Evolutionary conservation across 2,329 filamentous ascomycete genomes (phyloP).

Genomic region (Fusarium miscanthi): DNA sequence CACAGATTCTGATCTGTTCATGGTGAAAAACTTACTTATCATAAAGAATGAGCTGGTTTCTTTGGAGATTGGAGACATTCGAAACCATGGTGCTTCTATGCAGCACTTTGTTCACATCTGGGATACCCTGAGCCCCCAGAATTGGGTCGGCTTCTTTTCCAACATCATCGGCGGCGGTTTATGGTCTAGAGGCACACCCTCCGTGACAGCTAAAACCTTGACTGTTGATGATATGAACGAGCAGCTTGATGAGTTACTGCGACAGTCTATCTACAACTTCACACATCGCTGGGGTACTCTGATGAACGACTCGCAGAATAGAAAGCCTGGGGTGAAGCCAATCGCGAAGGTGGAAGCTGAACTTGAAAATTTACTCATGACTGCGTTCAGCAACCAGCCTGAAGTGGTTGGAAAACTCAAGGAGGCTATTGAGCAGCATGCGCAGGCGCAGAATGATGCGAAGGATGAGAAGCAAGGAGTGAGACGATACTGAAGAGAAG

Average conservation of each 20-base stretch:
- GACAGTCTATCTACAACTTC: constrained; percentile 72
- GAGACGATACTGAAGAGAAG: constrained; percentile 44
- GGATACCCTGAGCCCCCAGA: constrained; percentile 69
- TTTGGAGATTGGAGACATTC: constrained; percentile 85
- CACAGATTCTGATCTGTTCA: constrained; percentile 86
- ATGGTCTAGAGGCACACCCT: constrained; percentile 55
- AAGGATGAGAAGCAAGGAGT: constrained; percentile 51
- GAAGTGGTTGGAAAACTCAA: constrained; percentile 70
- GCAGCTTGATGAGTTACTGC: constrained; percentile 71
- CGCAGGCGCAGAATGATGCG: constrained; percentile 62
- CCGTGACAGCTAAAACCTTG: constrained; percentile 54
- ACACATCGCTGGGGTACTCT: constrained; percentile 68
- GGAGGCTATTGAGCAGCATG: constrained; percentile 69
- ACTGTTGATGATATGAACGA: constrained; percentile 70
- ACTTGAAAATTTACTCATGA: constrained; percentile 65
- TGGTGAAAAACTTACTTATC: constrained; percentile 93
- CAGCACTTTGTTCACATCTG: constrained; percentile 74
- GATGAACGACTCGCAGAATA: constrained; percentile 60
- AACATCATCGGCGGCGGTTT: constrained; percentile 67
- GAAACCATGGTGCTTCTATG: constrained; percentile 61
- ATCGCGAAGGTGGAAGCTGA: constrained; percentile 66
- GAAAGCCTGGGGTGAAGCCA: constrained; percentile 61
- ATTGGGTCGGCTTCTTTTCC: constrained; percentile 68
- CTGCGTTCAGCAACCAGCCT: constrained; percentile 68
- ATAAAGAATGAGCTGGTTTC: constrained; percentile 96